Evolutionary conservation across 208 protist genomes (phyloP).

Genomic region (Vickermania ingenoplastis): DNA sequence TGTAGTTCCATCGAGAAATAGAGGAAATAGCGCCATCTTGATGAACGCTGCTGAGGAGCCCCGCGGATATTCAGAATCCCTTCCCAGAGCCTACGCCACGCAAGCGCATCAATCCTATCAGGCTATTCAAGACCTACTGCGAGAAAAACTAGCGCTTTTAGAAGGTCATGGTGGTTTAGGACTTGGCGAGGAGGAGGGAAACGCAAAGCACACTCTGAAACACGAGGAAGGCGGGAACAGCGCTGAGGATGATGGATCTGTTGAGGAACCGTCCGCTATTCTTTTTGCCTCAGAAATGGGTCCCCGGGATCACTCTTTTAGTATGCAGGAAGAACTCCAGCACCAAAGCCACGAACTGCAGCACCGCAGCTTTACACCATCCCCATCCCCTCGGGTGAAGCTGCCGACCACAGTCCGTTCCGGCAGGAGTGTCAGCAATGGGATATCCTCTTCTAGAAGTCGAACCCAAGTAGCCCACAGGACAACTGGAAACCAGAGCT

Average conservation of each 20-base stretch:
- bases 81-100: neutral
- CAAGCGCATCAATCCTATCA: neutral
- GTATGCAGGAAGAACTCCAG: neutral
- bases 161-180: too few relatives aligned
- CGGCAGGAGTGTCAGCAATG: neutral
- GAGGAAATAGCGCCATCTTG: too few relatives aligned
- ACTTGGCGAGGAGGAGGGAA: too few relatives aligned
- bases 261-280: neutral
- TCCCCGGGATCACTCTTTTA: neutral
- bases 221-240: too few relatives aligned
- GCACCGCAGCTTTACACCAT: neutral
- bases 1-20: too few relatives aligned
- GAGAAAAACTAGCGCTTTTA: constrained; percentile 36
- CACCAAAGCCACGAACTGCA: neutral
- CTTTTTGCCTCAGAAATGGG: neutral
- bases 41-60: too few relatives aligned
- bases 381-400: neutral
- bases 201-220: neutral
- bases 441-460: neutral
- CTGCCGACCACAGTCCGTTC: neutral
- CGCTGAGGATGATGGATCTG: neutral
- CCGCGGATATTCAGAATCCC: too few relatives aligned
- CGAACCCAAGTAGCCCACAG: neutral
- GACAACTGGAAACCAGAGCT: constrained; percentile 7
- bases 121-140: constrained; percentile 38